These are phyloP conservation scores for Lipomyces spencermartinsiae DNA, from an alignment of 805 yeast species.

Conservation along the genomic window DNA sequence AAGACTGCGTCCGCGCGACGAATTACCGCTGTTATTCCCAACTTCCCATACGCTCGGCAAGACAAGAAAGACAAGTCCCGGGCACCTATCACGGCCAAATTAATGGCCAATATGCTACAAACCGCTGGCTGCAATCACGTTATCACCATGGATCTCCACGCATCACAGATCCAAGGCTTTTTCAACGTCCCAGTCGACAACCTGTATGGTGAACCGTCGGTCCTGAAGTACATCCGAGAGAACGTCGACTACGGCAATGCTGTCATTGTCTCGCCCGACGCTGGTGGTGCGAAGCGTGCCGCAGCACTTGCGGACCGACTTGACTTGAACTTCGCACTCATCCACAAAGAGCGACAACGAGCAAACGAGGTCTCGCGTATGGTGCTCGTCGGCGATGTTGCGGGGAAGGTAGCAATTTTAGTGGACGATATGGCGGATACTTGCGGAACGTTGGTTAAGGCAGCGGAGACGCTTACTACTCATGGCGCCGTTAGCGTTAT, in stretches of 20 bases:
- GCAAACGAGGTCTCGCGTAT: slow-evolving; percentile 94
- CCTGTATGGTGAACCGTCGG: slow-evolving; percentile 92
- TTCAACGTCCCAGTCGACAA: slow-evolving; percentile 95
- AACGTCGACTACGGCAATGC: slow-evolving; percentile 62
- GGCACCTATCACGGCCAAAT: slow-evolving; percentile 95
- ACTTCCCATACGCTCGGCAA: slow-evolving; percentile 96
- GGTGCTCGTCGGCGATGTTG: slow-evolving; percentile 96
- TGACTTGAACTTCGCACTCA: slow-evolving; percentile 91
- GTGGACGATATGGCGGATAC: slow-evolving; percentile 99
- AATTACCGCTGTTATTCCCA: slow-evolving; percentile 93
- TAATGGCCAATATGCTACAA: slow-evolving; percentile 87
- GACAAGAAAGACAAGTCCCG: slow-evolving; percentile 95
- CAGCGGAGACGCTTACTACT: slow-evolving; percentile 82
- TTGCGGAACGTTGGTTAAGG: slow-evolving; percentile 94
- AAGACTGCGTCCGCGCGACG: slow-evolving; percentile 94
- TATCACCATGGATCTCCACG: slow-evolving; percentile 95
- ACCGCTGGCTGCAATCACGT: slow-evolving; percentile 96
- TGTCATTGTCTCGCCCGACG: slow-evolving; percentile 94
- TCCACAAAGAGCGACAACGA: slow-evolving; percentile 93
- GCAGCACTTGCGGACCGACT: slow-evolving; percentile 91
- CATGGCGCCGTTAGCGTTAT: slow-evolving; percentile 85
- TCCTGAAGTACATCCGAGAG: slow-evolving; percentile 77
- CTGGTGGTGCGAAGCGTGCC: slow-evolving; percentile 98
- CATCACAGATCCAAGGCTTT: slow-evolving; percentile 97
- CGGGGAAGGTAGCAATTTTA: slow-evolving; percentile 78